Conservation (phyloP, 2,329 filamentous ascomycete species). For the Fusarium circinatum region DNA sequence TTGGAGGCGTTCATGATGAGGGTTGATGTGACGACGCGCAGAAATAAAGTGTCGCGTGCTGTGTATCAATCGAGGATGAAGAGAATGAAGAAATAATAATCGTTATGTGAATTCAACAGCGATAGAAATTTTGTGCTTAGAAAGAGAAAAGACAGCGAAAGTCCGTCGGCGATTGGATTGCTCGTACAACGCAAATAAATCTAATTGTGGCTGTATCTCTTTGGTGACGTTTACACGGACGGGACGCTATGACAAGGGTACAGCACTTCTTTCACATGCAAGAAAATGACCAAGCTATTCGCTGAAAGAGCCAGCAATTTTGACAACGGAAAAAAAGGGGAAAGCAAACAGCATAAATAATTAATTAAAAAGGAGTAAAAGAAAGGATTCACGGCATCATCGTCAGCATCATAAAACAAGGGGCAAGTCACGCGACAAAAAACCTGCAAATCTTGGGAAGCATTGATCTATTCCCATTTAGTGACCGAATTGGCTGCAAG, state of each 20-base stretch:
- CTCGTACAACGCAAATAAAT: conserved; percentile 1
- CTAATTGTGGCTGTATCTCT: conserved; percentile 10
- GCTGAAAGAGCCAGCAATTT: not conserved
- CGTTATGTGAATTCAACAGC: not conserved
- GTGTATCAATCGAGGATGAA: not conserved
- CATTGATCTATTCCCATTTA: conserved; percentile 33
- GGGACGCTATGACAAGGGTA: conserved; percentile 14
- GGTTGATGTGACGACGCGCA: not conserved
- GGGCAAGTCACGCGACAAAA: conserved; percentile 42
- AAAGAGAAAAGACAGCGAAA: not conserved
- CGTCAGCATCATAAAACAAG: conserved; percentile 10
- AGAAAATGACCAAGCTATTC: conserved; percentile 16
- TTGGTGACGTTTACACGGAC: conserved; percentile 34
- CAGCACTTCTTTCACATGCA: conserved; percentile 32
- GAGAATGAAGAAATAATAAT: not conserved
- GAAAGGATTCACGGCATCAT: not conserved
- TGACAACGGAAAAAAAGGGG: not conserved
- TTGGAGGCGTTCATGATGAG: conserved; percentile 46
- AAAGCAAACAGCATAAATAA: not conserved
- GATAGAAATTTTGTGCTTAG: not conserved
- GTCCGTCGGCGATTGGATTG: not conserved
- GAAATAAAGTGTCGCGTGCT: not conserved
- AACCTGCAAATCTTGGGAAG: not conserved
- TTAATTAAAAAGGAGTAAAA: not conserved
- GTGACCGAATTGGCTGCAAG: conserved; percentile 38